Base-by-base conservation (phyloP, 1,284 basidiomycete genomes). In the Leccinum fallax region DNA sequence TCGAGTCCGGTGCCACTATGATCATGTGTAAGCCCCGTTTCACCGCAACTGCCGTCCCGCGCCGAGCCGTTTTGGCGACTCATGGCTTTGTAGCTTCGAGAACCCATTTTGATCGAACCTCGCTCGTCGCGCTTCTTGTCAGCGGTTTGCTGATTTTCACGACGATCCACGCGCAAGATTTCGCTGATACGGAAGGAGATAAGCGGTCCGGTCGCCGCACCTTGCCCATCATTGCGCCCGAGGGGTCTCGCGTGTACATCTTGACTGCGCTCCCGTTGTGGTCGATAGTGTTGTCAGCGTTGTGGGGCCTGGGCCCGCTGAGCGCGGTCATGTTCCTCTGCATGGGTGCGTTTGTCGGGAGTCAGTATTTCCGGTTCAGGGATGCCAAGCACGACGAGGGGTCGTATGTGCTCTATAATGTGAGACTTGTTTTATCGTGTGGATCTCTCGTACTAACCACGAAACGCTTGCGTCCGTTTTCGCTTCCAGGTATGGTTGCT, bases 151-250 rank as follows among this genome's bases (percentile, higher is more conserved):
- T 79, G 15, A 74, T 79, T 13, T 66, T 74, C 40, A 76, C 76
- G 2, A 80, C 79, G 7, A 75, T 79, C 8, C 78, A 80, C 5
- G 72, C 75, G 0, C 78, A 80, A 65, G 80, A 81, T 60, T 81
- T 79, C 66, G 72, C 74, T 30, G 81, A 82, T 57, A 69, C 75
- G 8, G 71, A 68, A 6, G 81, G 81, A 5, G 80, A 82, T 62
- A 63, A 60, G 4, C 64, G 53, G 7, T 69, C 72, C 28, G 79
- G 80, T 13, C 72, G 80, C 15, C 69, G 66, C 2, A 82, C 81
- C 0, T 65, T 81, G 11, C 80, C 80, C 15, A 77, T 81, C 54
- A 65, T 71, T 32, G 68, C 69, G 0, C 78, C 76, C 0, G 61
- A 67, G 46, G 57, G 62, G 9, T 73, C 74, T 1, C 63, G 73